Conservation (phyloP, 2,329 filamentous ascomycete genomes). For the Peltaster fructicola region DNA sequence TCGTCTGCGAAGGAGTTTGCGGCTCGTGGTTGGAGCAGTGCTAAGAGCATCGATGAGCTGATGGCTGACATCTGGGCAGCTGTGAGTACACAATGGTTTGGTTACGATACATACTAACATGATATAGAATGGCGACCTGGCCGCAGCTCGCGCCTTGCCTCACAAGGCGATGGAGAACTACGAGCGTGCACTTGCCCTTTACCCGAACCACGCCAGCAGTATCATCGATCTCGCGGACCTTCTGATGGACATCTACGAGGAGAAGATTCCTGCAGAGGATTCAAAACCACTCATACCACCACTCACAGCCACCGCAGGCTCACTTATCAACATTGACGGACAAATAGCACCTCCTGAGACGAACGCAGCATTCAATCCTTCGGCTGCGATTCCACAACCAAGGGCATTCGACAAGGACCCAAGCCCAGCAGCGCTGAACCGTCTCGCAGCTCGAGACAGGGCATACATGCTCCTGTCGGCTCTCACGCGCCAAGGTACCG, state of each 20-base stretch:
- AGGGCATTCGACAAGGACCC: slow-evolving; percentile 12
- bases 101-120: slow-evolving; percentile 9
- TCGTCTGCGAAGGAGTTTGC: slow-evolving; percentile 45
- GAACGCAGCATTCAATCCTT: too few species aligned
- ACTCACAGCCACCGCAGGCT: slow-evolving; percentile 5
- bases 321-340: not conserved
- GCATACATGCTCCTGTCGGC: slow-evolving; percentile 69
- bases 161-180: slow-evolving; percentile 60
- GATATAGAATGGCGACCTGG: slow-evolving; percentile 47
- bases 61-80: slow-evolving; percentile 73
- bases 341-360: too few species aligned
- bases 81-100: slow-evolving; percentile 34
- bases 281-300: slow-evolving; percentile 22
- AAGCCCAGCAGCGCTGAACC: slow-evolving; percentile 55
- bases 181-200: slow-evolving; percentile 65
- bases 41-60: slow-evolving; percentile 65
- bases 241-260: slow-evolving; percentile 66
- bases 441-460: slow-evolving; percentile 76
- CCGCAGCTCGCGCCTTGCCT: slow-evolving; percentile 41
- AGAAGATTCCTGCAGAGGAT: slow-evolving; percentile 42
- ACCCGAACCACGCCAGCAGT: slow-evolving; percentile 60
- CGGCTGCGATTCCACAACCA: too few species aligned
- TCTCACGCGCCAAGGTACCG: slow-evolving; percentile 66
- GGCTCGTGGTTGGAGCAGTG: slow-evolving; percentile 56
- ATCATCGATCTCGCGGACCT: slow-evolving; percentile 73